Percentiles rank a stretch among this genome's conserved stretches.
phyloP scores from a whole-genome alignment of 164 flowering plant genomes.

The Vitis vinifera region DNA sequence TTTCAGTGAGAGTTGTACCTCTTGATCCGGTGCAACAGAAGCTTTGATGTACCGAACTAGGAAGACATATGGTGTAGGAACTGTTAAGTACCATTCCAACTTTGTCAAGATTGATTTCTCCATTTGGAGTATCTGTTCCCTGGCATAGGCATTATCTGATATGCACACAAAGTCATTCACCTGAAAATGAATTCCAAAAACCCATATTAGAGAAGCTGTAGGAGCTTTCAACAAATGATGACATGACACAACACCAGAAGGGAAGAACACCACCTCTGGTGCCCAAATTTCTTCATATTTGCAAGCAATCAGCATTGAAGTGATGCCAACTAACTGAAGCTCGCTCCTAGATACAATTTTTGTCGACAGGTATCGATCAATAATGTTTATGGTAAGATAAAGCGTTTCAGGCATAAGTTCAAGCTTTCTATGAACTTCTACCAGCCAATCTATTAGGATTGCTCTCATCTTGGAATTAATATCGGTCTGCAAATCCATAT shows the following conservation, averaged over 20 bases:
- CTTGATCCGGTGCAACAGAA: conserved; percentile 36
- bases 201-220: background rate
- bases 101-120: conserved; percentile 59
- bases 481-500: conserved; percentile 34
- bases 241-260: background rate
- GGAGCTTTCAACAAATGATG: too few relatives aligned
- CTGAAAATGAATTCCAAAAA: conserved; percentile 16
- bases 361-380: conserved; percentile 42
- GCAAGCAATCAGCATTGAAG: conserved; percentile 49
- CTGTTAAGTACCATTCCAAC: conserved; percentile 60
- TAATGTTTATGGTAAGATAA: conserved; percentile 42
- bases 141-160: conserved; percentile 51
- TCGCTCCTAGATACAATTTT: conserved; percentile 33
- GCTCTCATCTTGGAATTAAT: conserved; percentile 44
- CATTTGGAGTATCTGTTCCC: conserved; percentile 52
- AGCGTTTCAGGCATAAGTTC: conserved; percentile 56
- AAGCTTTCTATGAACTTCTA: conserved; percentile 48
- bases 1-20: conserved; percentile 17
- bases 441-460: conserved; percentile 52
- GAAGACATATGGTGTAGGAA: conserved; percentile 69
- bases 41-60: conserved; percentile 59
- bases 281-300: conserved; percentile 63
- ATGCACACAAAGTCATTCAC: conserved; percentile 57
- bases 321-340: conserved; percentile 49
- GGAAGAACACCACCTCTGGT: conserved; percentile 38